Evolutionary conservation across 2,329 filamentous ascomycete species (phyloP).

Genomic region (Aureobasidium mangrovei): DNA sequence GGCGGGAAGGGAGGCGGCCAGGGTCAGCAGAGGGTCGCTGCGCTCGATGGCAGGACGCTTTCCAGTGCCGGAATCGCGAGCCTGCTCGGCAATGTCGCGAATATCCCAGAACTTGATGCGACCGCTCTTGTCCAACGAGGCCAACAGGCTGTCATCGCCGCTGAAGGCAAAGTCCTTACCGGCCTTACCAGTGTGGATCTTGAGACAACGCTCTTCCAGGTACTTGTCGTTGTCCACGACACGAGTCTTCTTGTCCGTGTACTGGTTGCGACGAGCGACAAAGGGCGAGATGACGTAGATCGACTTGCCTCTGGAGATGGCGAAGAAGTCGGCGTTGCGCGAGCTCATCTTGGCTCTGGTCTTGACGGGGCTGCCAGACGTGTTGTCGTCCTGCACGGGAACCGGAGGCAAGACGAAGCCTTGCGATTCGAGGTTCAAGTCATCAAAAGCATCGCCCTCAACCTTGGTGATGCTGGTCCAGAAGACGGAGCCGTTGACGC

Average conservation of each 20-base stretch:
- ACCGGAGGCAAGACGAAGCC: conserved; percentile 86
- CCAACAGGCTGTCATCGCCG: conserved; percentile 88
- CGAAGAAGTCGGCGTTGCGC: conserved; percentile 85
- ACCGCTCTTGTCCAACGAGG: conserved; percentile 93
- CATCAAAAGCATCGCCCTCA: conserved; percentile 69
- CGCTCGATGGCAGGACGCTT: conserved; percentile 58
- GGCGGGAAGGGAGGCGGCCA: conserved; percentile 74
- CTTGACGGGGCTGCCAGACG: conserved; percentile 86
- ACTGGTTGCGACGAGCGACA: conserved; percentile 43
- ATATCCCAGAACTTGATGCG: conserved; percentile 98
- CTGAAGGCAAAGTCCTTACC: conserved; percentile 98
- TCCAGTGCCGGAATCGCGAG: conserved; percentile 32
- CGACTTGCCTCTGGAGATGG: conserved; percentile 88
- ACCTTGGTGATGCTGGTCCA: conserved; percentile 71
- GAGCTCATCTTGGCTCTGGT: conserved; percentile 87
- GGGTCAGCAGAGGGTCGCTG: conserved; percentile 74
- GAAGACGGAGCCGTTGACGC: conserved; percentile 92
- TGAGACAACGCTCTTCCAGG: conserved; percentile 75
- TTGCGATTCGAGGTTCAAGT: conserved; percentile 70
- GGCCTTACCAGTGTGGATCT: conserved; percentile 94
- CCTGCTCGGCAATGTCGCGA: conserved; percentile 56
- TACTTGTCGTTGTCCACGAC: conserved; percentile 80
- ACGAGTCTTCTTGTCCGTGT: conserved; percentile 43
- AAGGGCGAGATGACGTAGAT: conserved; percentile 75
- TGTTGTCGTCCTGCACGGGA: conserved; percentile 77